Evolutionary conservation across 2,329 filamentous ascomycete species (phyloP), one percentile per base, ranked within the genome.

Genomic region (Coniochaeta sp.): DNA sequence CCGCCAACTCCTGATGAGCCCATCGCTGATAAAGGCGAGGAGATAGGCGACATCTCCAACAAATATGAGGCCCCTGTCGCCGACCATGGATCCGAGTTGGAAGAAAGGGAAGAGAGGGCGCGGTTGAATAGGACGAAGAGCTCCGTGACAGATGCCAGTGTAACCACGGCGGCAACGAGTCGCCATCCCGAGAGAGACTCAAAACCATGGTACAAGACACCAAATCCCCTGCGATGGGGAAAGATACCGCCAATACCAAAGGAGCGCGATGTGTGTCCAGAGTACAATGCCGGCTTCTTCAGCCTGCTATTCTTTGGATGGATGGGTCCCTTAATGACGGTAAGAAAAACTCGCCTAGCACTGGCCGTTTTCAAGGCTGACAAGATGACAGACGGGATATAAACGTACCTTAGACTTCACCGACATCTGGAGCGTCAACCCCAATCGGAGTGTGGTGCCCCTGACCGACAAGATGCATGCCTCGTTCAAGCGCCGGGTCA

Each of bases 351-450:
- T n/a, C 31, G 28, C 7, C 6, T n/a, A 35, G 20, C 14, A 49
- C 5, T n/a, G 10, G 13, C 18, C 47, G n/a, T n/a, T n/a, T n/a
- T 50, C 33, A 51, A 28, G 57, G 54, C 55, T 59, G 32, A 60
- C 52, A 31, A 9, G 22, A 24, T 24, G 50, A 22, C 58, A 89
- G 84, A 81, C 83, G 33, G 94, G 94, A 31, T 97, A 96, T 68
- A 85, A 89, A 63, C 85, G 94, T 13, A 82, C 85, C 2, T 77
- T 99, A 2, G 86, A 96, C 62, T 71, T 85, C 51, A 88, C 87
- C 58, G 94, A 99, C 65, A 83, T 99, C 52, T 97, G 91, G 86
- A 72, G 77, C 1, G 87, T 97, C 59, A 96, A 96, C 57, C 91
- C 91, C 0, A 73, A 87, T 54, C 79, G 94, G 54, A 79, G 82